Evolutionary conservation across 257 asterid genomes (phyloP).

Genomic region (Solanum etuberosum): DNA sequence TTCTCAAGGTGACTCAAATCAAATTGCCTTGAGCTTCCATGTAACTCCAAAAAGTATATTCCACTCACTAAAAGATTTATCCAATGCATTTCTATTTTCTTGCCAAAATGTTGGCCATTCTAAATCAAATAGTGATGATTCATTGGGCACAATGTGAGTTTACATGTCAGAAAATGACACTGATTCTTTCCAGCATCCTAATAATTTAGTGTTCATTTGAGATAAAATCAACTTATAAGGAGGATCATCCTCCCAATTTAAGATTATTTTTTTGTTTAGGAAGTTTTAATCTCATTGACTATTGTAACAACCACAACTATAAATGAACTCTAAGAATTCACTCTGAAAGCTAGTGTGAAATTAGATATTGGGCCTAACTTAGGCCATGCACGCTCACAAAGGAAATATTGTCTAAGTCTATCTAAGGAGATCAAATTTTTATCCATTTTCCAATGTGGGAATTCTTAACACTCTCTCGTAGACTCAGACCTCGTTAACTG

Average conservation of each 20-base stretch:
- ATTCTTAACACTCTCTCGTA: too few relatives aligned
- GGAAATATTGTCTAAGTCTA: too few relatives aligned
- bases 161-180: neutral
- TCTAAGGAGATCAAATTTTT: too few relatives aligned
- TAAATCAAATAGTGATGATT: neutral
- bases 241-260: neutral
- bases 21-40: neutral
- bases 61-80: neutral
- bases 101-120: neutral
- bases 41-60: neutral
- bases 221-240: too few relatives aligned
- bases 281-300: neutral
- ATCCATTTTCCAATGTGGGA: too few relatives aligned
- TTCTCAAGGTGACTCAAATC: neutral
- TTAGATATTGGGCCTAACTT: too few relatives aligned
- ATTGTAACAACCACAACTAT: neutral
- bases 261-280: neutral
- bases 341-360: neutral
- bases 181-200: neutral
- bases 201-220: too few relatives aligned
- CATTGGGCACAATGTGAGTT: neutral
- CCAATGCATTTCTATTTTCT: neutral
- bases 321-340: neutral
- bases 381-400: too few relatives aligned
- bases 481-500: rapidly evolving